These are phyloP conservation scores for Aspergillus biplanus DNA, from an alignment of 495 filamentous ascomycete genomes.

Conservation along the genomic window DNA sequence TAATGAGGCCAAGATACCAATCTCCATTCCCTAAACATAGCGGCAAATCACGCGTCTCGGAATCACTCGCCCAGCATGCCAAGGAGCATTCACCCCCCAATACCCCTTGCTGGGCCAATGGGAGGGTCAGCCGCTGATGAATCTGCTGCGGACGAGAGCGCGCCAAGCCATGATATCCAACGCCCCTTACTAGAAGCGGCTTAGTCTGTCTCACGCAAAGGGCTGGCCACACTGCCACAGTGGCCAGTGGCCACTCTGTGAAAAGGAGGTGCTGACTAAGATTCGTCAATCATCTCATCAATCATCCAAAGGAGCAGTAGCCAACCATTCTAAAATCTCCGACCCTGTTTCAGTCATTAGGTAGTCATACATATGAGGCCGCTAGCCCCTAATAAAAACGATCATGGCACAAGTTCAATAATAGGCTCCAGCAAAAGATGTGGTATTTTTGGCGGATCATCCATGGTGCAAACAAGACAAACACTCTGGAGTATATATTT, in stretches of 20 bases:
- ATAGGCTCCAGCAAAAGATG: no score
- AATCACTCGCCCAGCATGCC: constrained; percentile 10
- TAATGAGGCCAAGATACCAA: constrained; percentile 16
- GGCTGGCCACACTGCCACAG: neutral
- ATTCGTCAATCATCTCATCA: no score
- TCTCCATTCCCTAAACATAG: constrained; percentile 21
- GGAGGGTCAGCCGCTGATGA: neutral
- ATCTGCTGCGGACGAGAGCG: neutral
- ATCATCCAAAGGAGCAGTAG: no score
- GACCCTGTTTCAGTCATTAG: no score
- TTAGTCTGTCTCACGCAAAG: neutral
- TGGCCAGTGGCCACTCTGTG: neutral
- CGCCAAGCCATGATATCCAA: constrained; percentile 4
- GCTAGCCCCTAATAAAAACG: no score
- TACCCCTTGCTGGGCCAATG: neutral
- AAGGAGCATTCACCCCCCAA: constrained; percentile 14
- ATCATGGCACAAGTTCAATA: no score
- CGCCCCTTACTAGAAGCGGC: neutral
- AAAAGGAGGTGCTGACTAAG: constrained; percentile 15
- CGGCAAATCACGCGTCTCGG: constrained; percentile 20
- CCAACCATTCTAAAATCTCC: no score
- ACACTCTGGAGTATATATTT: no score
- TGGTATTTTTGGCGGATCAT: no score
- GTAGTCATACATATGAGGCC: no score
- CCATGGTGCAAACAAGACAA: no score